Percentiles rank a stretch among this genome's conserved stretches.
Evolutionary conservation across 2,329 filamentous ascomycete genomes (phyloP).

Genomic region (Talaromyces sp.): DNA sequence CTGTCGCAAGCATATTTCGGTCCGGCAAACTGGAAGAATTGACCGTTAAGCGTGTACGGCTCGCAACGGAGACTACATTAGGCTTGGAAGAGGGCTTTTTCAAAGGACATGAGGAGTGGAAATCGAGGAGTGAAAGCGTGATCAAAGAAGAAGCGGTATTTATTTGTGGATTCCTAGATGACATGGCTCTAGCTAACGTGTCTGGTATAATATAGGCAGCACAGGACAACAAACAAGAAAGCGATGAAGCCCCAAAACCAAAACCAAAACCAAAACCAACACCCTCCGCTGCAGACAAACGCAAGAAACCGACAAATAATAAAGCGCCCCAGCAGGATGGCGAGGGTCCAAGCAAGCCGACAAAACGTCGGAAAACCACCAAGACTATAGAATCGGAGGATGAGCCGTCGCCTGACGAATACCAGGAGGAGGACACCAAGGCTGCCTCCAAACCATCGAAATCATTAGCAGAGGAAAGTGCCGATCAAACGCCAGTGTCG

Average conservation of each 20-base stretch:
- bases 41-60: constrained; percentile 54
- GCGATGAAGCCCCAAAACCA: constrained; percentile 10
- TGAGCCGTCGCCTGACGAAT: constrained; percentile 9
- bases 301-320: constrained; percentile 15
- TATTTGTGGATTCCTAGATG: background rate
- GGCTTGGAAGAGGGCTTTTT: constrained; percentile 51
- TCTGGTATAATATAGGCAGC: constrained; percentile 7
- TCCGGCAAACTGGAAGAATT: constrained; percentile 45
- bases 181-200: background rate
- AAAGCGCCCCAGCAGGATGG: constrained; percentile 26
- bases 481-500: constrained; percentile 12
- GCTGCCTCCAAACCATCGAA: constrained; percentile 11
- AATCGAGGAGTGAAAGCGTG: constrained; percentile 47
- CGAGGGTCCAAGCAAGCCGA: constrained; percentile 17
- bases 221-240: constrained; percentile 8
- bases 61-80: constrained; percentile 48
- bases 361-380: constrained; percentile 32
- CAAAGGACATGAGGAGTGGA: constrained; percentile 52
- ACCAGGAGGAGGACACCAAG: constrained; percentile 17
- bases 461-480: constrained; percentile 12
- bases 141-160: constrained; percentile 49
- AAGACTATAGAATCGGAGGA: constrained; percentile 21
- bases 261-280: constrained; percentile 9
- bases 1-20: constrained; percentile 31
- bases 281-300: constrained; percentile 6